Evolutionary conservation across 495 filamentous ascomycete genomes (phyloP).

Genomic region (Penicillium cosmopolitanum): DNA sequence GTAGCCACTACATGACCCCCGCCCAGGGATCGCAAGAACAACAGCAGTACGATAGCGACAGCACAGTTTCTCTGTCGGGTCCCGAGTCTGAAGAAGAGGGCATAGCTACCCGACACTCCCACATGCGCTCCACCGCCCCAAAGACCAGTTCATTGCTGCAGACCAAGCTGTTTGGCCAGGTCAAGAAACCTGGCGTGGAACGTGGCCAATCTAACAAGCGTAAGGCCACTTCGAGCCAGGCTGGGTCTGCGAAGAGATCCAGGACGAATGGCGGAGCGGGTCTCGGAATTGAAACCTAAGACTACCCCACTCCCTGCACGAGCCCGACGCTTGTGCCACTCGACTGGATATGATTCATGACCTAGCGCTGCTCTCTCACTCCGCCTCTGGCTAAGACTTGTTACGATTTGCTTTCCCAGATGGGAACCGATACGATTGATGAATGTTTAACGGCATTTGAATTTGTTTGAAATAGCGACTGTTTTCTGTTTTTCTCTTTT

Average conservation of each 20-base stretch:
- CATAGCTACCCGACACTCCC: conserved; percentile 12
- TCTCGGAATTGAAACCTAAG: conserved; percentile 62
- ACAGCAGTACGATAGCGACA: conserved; percentile 70
- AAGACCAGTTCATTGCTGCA: conserved; percentile 56
- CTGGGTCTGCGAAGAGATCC: conserved; percentile 61
- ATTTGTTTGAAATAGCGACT: conserved; percentile 23
- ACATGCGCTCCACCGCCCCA: conserved; percentile 32
- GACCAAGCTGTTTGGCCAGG: conserved; percentile 68
- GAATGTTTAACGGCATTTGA: conserved; percentile 29
- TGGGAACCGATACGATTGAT: conserved; percentile 37
- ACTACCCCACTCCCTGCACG: conserved; percentile 13
- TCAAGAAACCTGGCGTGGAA: conserved; percentile 60
- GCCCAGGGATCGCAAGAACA: conserved; percentile 55
- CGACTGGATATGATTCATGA: conserved; percentile 31
- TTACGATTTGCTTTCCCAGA: conserved; percentile 25
- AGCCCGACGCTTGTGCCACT: not conserved
- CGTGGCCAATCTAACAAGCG: conserved; percentile 54
- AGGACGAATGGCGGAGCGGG: conserved; percentile 60
- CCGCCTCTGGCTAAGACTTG: conserved; percentile 16
- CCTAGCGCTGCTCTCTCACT: conserved; percentile 23
- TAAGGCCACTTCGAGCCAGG: conserved; percentile 54
- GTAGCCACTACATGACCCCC: conserved; percentile 59
- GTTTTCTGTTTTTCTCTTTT: conserved; percentile 8
- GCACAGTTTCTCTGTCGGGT: conserved; percentile 75
- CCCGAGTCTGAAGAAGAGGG: conserved; percentile 67